Evolutionary conservation across 176 grass and related monocot species (phyloP), one percentile per base, ranked within the genome.

Genomic region (Triticum timopheevii): DNA sequence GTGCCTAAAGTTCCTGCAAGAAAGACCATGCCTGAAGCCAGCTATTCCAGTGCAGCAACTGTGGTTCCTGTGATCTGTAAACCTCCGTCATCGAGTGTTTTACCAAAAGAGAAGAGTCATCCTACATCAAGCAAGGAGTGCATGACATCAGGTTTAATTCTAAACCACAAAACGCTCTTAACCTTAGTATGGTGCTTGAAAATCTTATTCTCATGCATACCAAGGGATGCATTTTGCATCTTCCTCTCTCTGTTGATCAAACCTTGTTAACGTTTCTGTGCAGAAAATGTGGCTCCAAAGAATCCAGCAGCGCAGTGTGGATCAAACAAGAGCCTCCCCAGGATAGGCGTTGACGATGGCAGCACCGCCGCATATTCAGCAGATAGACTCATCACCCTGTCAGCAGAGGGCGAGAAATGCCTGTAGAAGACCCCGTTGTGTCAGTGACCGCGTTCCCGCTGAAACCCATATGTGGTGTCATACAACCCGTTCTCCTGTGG

Each of bases 11-110:
- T 47, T 35, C 78, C 80, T 62, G 44, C 16, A 45, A 35, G 3
- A 25, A 56, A 4, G 13, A 13, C 52, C 17, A 65, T 80, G 67
- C 76, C 83, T 75, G 15, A 89, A 73, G 54, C 16, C 80, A 27
- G 33, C 11, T 10, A 76, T 76, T 69, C 24, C 15, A 9, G 69
- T 49, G 20, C 34, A 69, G 22, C 25, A 67, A 44, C 25, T 45
- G 56, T 67, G 61, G 28, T 76, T 74, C 61, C 45, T 49, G 78
- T 74, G 49, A 89, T 54, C 17, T 61, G 19, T 44, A 35, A 31
- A 35, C 58, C 67, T 69, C 13, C 10, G 15, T 1, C 56, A 11
- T 13, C 54, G 20, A 69, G 10, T 34, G 24, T n/a, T 45, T 47
- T 11, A 47, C 42, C 59, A 74, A 59, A 35, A 66, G 40, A 59